These are phyloP conservation scores for Sphaceloma murrayae DNA, from an alignment of 2,329 filamentous ascomycete genomes.

Conservation along the genomic window DNA sequence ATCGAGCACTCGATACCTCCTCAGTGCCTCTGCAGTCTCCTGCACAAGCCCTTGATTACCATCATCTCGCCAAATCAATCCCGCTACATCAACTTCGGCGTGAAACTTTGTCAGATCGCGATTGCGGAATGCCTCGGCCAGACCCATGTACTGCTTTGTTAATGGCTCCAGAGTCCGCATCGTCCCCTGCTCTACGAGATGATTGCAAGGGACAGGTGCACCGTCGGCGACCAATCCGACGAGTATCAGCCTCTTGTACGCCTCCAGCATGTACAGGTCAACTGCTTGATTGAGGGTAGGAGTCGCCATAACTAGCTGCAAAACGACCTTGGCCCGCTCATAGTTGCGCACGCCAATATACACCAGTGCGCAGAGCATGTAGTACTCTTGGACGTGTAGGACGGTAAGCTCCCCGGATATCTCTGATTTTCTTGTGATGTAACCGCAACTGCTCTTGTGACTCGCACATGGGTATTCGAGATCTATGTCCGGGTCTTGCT, in stretches of 20 bases:
- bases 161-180: slow-evolving; percentile 49
- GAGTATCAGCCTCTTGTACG: slow-evolving; percentile 85
- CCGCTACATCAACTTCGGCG: slow-evolving; percentile 52
- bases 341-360: slow-evolving; percentile 38
- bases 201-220: slow-evolving; percentile 46
- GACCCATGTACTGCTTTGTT: slow-evolving; percentile 58
- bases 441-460: slow-evolving; percentile 41
- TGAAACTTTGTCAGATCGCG: slow-evolving; percentile 51
- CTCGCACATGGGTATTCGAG: slow-evolving; percentile 35
- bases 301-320: slow-evolving; percentile 50
- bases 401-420: slow-evolving; percentile 48
- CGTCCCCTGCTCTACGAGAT: slow-evolving; percentile 44
- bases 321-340: slow-evolving; percentile 36
- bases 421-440: slow-evolving; percentile 50
- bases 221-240: slow-evolving; percentile 64
- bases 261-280: slow-evolving; percentile 67
- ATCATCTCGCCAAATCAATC: slow-evolving; percentile 46
- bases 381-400: slow-evolving; percentile 46
- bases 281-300: slow-evolving; percentile 57
- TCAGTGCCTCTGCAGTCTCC: slow-evolving; percentile 61
- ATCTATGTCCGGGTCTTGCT: slow-evolving; percentile 27
- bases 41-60: slow-evolving; percentile 61
- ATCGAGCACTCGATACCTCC: slow-evolving; percentile 64
- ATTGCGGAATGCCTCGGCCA: slow-evolving; percentile 60
- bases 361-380: slow-evolving; percentile 40